Conservation (phyloP, 2,329 filamentous ascomycete species). For the Epichloe aotearoae region DNA sequence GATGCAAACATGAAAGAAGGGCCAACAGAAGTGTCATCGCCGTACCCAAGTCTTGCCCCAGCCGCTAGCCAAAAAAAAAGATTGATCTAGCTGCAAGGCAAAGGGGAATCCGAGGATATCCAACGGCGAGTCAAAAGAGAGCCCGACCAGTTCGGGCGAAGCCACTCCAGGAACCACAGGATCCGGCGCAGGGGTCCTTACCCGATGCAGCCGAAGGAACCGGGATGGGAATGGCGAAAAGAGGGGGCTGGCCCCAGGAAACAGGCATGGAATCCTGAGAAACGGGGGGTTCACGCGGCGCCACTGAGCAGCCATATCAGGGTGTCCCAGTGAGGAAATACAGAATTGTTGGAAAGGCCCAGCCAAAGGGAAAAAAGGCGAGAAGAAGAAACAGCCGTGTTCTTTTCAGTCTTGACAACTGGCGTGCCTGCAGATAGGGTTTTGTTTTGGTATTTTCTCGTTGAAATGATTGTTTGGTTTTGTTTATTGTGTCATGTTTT, state of each 20-base stretch:
- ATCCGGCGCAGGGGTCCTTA: not conserved
- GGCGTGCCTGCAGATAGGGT: not conserved
- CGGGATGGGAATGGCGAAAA: not conserved
- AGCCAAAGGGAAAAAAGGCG: not conserved
- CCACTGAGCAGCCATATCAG: not conserved
- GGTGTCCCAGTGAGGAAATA: not conserved
- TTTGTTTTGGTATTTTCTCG: not conserved
- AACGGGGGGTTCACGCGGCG: not conserved
- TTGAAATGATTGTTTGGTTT: not conserved
- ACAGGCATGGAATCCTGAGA: not conserved
- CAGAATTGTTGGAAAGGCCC: not conserved
- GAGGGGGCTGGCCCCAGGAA: not conserved
- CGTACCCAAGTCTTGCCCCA: not conserved
- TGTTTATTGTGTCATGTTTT: too few species aligned
- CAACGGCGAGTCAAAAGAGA: not conserved
- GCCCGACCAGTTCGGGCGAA: not conserved
- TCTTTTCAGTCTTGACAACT: not conserved
- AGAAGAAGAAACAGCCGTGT: not conserved
- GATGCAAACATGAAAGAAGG: not conserved
- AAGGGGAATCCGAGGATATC: not conserved
- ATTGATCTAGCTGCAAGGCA: not conserved
- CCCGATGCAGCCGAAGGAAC: constrained; percentile 1
- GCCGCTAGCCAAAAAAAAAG: not conserved
- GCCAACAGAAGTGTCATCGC: not conserved
- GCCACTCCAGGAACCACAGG: not conserved